Evolutionary conservation across 495 filamentous ascomycete species (phyloP), one percentile per base, ranked within the genome.

Genomic region (Amniculicola lignicola): DNA sequence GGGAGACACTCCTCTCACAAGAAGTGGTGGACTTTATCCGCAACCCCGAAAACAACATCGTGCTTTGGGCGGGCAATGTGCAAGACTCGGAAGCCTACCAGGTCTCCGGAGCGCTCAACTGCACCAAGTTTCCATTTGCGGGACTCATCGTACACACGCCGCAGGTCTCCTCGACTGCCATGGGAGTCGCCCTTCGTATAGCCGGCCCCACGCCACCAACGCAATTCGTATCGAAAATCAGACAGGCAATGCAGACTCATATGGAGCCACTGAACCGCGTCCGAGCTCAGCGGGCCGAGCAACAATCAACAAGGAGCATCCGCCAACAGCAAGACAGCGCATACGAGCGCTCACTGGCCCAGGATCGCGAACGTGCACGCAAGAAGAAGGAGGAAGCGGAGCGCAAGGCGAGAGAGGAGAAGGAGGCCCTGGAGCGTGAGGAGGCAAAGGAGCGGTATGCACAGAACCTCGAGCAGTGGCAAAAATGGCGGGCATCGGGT

Each of bases 21-120:
- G 85, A 92, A 40, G 81, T 95, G 2, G 75, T 84, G 15, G 67
- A 74, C 21, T 95, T 87, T 54, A 62, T 97, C 65, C 85, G 80
- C 48, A 78, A 89, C 54, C 77, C 82, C 2, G 71, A 74, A 29
- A 86, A 90, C 65, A 85, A 87, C 57, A 79, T 96, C 35, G 74
- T 96, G 2, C 67, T 97, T 2, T 98, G 93, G 93, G 89, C 82
- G 16, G 93, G 94, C 16, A 94, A 86, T 54, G 85, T 97, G 1
- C 82, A 87, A 57, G 93, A 98, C 64, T 83, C 89, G 3, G 93
- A 98, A 69, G 87, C 90, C 4, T 96, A 95, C 67, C 90, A 96
- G 68, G 89, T 96, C 21, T 80, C 90, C 27, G 81, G 79, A 27
- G 85, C 88, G 24, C 81, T 97, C 49, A 82, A 82, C 61, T 89